A percentile compares a stretch with the other conserved stretches of the same genome.
These are phyloP conservation scores for Paecilomyces formosus DNA, from an alignment of 2,329 filamentous ascomycete genomes.

Conservation along the genomic window DNA sequence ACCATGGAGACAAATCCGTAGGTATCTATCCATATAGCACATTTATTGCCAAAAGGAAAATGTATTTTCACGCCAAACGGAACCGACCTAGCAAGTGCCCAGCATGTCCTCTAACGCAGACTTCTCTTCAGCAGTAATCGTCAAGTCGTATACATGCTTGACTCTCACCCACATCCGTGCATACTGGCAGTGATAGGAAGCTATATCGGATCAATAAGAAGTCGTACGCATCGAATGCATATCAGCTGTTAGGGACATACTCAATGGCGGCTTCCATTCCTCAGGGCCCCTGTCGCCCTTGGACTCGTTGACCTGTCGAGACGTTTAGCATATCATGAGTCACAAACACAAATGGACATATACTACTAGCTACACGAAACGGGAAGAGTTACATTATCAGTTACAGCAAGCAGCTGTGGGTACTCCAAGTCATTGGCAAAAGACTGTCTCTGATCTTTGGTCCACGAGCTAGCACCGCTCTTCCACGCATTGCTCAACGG, in stretches of 20 bases:
- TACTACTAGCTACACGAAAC: background rate
- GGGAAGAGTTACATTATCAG: constrained; percentile 46
- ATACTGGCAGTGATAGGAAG: constrained; percentile 69
- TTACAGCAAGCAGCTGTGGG: constrained; percentile 74
- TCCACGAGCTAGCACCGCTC: constrained; percentile 68
- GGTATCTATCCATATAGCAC: too few species aligned
- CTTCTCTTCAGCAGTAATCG: constrained; percentile 66
- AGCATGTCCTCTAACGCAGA: constrained; percentile 58
- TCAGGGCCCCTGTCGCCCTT: constrained; percentile 73
- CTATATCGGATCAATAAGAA: constrained; percentile 17
- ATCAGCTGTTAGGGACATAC: constrained; percentile 25
- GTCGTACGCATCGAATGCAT: background rate
- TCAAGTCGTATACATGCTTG: constrained; percentile 64
- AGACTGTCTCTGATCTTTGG: constrained; percentile 54
- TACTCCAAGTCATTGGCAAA: constrained; percentile 73
- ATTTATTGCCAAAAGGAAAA: too few species aligned
- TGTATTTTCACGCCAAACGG: too few species aligned
- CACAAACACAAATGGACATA: background rate
- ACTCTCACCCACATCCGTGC: constrained; percentile 70
- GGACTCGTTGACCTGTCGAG: constrained; percentile 50
- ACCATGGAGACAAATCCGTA: too few species aligned
- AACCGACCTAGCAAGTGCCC: constrained; percentile 46
- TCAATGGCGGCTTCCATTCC: constrained; percentile 64
- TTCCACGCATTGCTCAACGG: constrained; percentile 76
- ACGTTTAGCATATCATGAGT: background rate